Evolutionary conservation across 129 eudicot genomes (phyloP).

Genomic region (Chrysanthemum lavandulifolium): DNA sequence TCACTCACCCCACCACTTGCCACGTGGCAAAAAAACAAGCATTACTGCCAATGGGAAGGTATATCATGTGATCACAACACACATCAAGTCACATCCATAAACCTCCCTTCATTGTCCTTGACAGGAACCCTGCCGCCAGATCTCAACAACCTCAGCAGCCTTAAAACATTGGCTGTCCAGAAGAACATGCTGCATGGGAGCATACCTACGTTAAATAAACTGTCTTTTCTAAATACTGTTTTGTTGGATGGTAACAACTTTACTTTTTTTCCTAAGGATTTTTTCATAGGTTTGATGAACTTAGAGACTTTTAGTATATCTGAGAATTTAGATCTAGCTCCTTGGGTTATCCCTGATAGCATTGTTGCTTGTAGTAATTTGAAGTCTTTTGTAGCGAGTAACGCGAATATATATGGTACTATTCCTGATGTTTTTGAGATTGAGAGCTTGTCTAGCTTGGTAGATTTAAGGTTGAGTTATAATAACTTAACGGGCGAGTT

Average conservation of each 20-base stretch:
- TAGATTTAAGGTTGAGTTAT: constrained; percentile 1
- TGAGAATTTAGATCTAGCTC: constrained; percentile 4
- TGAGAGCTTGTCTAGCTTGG: neutral
- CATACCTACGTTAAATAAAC: constrained; percentile 3
- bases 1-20: constrained; percentile 34
- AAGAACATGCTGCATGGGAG: neutral
- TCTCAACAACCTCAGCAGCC: constrained; percentile 7
- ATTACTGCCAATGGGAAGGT: constrained; percentile 4
- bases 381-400: constrained; percentile 6
- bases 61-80: constrained; percentile 9
- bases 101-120: neutral
- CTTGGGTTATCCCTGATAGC: neutral
- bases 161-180: constrained; percentile 2
- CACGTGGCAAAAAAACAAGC: constrained; percentile 31
- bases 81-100: neutral
- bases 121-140: constrained; percentile 9
- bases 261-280: neutral
- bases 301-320: constrained; percentile 6
- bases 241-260: constrained; percentile 1
- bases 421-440: constrained; percentile 9
- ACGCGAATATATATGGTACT: constrained; percentile 6
- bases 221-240: neutral
- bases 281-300: neutral
- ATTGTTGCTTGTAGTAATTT: neutral
- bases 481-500: constrained; percentile 5